phyloP scores from a whole-genome alignment of 1,284 basidiomycete species.

The Rhodotorula sp. region DNA sequence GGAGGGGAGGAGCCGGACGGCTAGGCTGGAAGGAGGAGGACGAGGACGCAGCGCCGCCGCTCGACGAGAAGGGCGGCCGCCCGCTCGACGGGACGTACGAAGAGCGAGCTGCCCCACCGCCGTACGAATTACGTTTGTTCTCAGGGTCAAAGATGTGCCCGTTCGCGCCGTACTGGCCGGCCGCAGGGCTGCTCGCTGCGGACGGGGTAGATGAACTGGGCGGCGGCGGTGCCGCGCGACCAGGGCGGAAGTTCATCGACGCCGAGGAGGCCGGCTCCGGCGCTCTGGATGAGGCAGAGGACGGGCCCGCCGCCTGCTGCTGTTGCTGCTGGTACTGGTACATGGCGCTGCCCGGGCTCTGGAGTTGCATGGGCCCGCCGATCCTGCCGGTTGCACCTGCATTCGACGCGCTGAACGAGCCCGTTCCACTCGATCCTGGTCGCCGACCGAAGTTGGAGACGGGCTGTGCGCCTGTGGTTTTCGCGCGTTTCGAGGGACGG shows the following conservation, averaged over 20 bases:
- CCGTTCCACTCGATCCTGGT: not conserved
- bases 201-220: not conserved
- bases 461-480: constrained; percentile 31
- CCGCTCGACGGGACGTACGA: constrained; percentile 26
- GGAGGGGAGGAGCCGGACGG: not conserved
- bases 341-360: constrained; percentile 2
- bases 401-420: not conserved
- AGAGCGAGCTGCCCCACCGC: constrained; percentile 19
- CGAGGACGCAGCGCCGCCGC: not conserved
- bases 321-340: constrained; percentile 12
- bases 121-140: constrained; percentile 23
- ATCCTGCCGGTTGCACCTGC: not conserved
- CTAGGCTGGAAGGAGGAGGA: constrained; percentile 9
- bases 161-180: not conserved
- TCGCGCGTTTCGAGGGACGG: constrained; percentile 22
- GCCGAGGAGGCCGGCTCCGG: not conserved
- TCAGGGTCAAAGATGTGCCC: constrained; percentile 18
- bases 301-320: not conserved
- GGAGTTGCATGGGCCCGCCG: constrained; percentile 22
- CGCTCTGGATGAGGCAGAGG: not conserved
- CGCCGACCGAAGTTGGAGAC: constrained; percentile 6
- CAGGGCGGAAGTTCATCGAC: constrained; percentile 14
- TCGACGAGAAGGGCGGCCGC: constrained; percentile 18
- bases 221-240: constrained; percentile 23
- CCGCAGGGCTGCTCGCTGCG: not conserved